Conservation (phyloP, 164 flowering plant genomes). For the Platanus orientalis region DNA sequence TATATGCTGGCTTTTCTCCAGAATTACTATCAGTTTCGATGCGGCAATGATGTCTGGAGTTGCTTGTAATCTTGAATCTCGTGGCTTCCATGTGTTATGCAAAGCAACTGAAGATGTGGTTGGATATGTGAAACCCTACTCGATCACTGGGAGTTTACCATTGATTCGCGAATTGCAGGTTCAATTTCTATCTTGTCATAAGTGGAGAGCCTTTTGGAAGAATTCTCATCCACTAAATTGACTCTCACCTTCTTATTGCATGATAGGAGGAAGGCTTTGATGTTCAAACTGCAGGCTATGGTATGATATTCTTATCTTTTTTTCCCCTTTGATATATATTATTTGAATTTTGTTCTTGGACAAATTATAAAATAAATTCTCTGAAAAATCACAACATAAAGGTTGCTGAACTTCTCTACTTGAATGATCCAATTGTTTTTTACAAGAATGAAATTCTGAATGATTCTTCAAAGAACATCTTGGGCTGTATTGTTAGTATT, state of each 20-base stretch:
- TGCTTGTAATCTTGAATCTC: constrained; percentile 91
- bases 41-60: constrained; percentile 66
- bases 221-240: constrained; percentile 7
- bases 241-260: constrained; percentile 6
- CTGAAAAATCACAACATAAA: background rate
- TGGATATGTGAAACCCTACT: constrained; percentile 90
- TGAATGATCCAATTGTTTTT: too few species aligned
- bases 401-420: background rate
- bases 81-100: constrained; percentile 79
- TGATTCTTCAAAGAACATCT: background rate
- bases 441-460: background rate
- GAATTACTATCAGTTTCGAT: constrained; percentile 65
- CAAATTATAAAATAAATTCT: background rate
- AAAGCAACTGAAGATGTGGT: constrained; percentile 93
- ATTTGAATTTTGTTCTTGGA: background rate
- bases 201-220: background rate
- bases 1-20: constrained; percentile 24
- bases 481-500: background rate
- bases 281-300: constrained; percentile 95
- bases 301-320: constrained; percentile 36
- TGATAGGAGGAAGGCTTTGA: constrained; percentile 91
- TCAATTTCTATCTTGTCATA: background rate
- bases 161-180: constrained; percentile 92
- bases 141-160: constrained; percentile 94
- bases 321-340: background rate